These are phyloP conservation scores for Bipolaris zeicola DNA, from an alignment of 2,329 filamentous ascomycete genomes.

Conservation along the genomic window DNA sequence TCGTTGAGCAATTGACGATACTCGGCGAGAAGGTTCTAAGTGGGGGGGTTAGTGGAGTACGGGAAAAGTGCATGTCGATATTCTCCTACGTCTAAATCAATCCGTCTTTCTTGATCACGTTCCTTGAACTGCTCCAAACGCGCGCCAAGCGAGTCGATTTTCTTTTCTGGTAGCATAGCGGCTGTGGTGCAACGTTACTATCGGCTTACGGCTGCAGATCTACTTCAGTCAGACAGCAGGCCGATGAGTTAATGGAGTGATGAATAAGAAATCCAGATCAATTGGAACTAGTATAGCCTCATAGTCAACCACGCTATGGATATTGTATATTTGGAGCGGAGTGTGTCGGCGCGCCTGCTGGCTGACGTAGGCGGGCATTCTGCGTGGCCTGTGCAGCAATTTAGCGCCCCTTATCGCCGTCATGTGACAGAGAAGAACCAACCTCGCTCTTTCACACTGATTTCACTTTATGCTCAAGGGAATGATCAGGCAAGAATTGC, in stretches of 20 bases:
- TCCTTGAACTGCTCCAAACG: conserved; percentile 37
- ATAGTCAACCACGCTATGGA: background rate
- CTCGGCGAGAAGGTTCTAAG: conserved; percentile 44
- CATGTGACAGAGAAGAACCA: no score
- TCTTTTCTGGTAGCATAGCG: conserved; percentile 32
- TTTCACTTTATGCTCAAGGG: no score
- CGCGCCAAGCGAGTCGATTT: conserved; percentile 36
- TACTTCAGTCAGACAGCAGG: background rate
- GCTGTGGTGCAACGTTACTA: conserved; percentile 2
- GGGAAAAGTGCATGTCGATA: background rate
- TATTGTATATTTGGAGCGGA: conserved; percentile 1
- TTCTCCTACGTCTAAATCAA: conserved; percentile 22
- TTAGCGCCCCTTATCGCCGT: no score
- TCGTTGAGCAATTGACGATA: conserved; percentile 57
- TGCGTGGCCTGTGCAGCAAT: no score
- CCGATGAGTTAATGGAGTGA: background rate
- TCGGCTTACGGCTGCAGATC: background rate
- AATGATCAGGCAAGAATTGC: no score
- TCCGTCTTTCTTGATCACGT: conserved; percentile 27
- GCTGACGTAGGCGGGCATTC: background rate
- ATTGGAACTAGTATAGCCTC: background rate
- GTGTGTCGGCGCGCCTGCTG: background rate
- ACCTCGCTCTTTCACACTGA: no score
- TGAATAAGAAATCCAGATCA: background rate
- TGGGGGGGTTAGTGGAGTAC: conserved; percentile 13